Evolutionary conservation across 768 basidiomycete species (phyloP).

Genomic region (Myochromella boudieri): DNA sequence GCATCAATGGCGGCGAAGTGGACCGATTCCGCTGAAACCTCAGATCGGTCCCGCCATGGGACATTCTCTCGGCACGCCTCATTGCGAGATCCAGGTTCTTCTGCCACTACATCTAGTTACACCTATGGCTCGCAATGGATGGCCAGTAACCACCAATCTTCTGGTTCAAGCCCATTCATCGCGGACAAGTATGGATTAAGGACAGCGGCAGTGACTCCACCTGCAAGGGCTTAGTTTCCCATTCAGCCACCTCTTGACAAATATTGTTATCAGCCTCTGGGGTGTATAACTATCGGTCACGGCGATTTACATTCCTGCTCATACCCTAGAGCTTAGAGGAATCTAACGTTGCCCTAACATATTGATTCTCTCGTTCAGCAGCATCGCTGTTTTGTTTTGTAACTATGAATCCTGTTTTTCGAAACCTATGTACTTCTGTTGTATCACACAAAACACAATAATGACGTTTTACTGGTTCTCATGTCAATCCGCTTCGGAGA

Average conservation of each 20-base stretch:
- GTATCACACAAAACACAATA: slow-evolving; percentile 1
- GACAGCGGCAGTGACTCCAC: slow-evolving; percentile 6
- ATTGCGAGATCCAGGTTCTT: slow-evolving; percentile 10
- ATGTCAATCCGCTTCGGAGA: not conserved
- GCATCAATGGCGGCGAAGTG: slow-evolving; percentile 1
- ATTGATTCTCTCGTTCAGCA: not conserved
- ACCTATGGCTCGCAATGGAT: slow-evolving; percentile 13
- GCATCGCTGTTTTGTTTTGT: no score
- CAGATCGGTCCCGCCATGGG: slow-evolving; percentile 1
- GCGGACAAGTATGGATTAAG: slow-evolving; percentile 5
- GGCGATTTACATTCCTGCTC: no score
- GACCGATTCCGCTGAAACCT: not conserved
- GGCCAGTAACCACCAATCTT: slow-evolving; percentile 9
- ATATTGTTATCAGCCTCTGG: no score
- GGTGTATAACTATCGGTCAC: no score
- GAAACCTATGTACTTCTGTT: slow-evolving; percentile 1
- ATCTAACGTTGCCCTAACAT: not conserved
- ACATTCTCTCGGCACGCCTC: slow-evolving; percentile 11
- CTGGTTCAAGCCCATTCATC: slow-evolving; percentile 3
- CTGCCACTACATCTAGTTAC: not conserved
- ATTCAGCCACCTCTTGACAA: not conserved
- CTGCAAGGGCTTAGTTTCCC: slow-evolving; percentile 4
- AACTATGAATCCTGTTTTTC: not conserved
- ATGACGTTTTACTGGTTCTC: not conserved
- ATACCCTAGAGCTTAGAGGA: not conserved